Conservation (phyloP, 352 stramenopile genomes). For the Phytophthora tentaculata region DNA sequence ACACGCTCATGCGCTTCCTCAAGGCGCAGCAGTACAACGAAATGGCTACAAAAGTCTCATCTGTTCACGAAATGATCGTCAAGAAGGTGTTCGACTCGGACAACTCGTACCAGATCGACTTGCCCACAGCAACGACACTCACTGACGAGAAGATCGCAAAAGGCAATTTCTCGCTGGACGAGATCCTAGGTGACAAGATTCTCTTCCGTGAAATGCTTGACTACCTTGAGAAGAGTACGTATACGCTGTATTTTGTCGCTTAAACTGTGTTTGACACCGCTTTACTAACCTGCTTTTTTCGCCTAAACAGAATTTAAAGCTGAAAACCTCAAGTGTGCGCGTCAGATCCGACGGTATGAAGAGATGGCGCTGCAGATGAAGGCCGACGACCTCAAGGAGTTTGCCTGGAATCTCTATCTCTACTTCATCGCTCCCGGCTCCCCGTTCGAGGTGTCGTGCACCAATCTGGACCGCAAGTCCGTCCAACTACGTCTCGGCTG, state of each 20-base stretch:
- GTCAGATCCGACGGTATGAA: conserved; percentile 82
- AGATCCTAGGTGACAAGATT: conserved; percentile 84
- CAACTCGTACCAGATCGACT: conserved; percentile 71
- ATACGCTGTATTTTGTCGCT: conserved; percentile 35
- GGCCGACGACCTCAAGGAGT: conserved; percentile 79
- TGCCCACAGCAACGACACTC: conserved; percentile 59
- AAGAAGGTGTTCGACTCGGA: conserved; percentile 74
- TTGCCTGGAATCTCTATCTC: conserved; percentile 83
- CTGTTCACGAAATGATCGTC: conserved; percentile 63
- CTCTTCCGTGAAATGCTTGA: conserved; percentile 86
- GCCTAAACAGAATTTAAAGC: conserved; percentile 74
- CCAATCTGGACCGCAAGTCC: conserved; percentile 81
- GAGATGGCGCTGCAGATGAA: conserved; percentile 76
- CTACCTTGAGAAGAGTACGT: conserved; percentile 86
- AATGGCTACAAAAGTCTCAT: conserved; percentile 65
- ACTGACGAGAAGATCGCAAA: conserved; percentile 67
- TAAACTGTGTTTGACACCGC: neutral
- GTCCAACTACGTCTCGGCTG: conserved; percentile 83
- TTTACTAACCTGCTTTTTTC: conserved; percentile 5
- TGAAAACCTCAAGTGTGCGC: conserved; percentile 85
- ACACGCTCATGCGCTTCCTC: conserved; percentile 82
- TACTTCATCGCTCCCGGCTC: conserved; percentile 82
- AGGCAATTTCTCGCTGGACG: conserved; percentile 75
- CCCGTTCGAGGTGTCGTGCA: conserved; percentile 84
- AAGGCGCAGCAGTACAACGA: conserved; percentile 83